Evolutionary conservation across 208 protist genomes (phyloP), one percentile per base, ranked within the genome.

Genomic region (Trypanosoma vivax): DNA sequence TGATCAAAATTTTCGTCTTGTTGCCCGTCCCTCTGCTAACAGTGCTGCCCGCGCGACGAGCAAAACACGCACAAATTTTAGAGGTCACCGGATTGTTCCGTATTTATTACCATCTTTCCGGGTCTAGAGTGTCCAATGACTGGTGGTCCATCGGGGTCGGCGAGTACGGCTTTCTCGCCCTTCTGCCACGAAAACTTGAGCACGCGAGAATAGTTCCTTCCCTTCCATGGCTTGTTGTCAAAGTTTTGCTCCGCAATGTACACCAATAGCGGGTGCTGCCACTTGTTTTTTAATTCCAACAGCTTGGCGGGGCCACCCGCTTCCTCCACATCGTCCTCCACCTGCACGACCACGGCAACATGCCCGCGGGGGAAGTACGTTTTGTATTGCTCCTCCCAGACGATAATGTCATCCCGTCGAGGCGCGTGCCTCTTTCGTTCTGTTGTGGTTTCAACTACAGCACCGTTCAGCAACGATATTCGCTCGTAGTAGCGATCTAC

Each of bases 171-270:
- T 38, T 70, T 46, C 14, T 53, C 50, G 23, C 43, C 48, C 19
- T 51, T 40, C 21, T 60, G 56, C 76, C 80, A 83, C 31, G 50
- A 29, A 39, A 83, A 83, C 10, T 41, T 40, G 28, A 80, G 45
- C 3, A 83, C 57, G 16, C 80, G 72, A 7, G 61, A 80, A 67
- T 79, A 88, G 57, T 83, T 83, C 27, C 46, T 62, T 40, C 58
- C 61, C 2, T 47, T 63, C 76, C 68, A 82, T 31, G 51, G 42
- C 25, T 24, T 59, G 42, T 88, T 88, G 31, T 76, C 54, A 27
- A 65, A 71, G 53, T 88, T 88, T 43, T 88, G 76, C 65, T 83
- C 75, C 3, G 80, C 80, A 19, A 88, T 63, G 58, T 85, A 88
- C 5, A 88, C 60, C 19, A 61, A 51, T 11, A 68, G 70, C 3